Conservation (phyloP, 257 asterid species). For the Leptodermis oblonga region DNA sequence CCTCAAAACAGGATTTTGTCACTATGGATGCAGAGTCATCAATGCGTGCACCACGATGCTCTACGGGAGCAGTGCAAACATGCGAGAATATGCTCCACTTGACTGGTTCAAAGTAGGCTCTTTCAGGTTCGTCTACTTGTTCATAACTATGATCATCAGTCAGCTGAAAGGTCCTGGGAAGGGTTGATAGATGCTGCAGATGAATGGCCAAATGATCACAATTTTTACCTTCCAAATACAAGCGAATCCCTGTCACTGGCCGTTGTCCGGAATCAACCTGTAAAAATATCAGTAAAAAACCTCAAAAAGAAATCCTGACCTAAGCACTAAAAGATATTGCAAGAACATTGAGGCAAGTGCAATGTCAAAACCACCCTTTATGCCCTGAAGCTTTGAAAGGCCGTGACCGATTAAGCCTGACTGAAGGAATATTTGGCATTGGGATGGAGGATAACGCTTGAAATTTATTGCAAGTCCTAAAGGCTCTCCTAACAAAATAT, state of each 20-base stretch:
- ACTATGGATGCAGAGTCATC: slow-evolving; percentile 82
- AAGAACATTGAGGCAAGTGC: not conserved
- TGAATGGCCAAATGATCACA: slow-evolving; percentile 91
- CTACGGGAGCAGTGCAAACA: slow-evolving; percentile 87
- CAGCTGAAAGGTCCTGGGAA: slow-evolving; percentile 59
- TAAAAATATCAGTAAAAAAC: slow-evolving; percentile 12
- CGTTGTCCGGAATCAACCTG: slow-evolving; percentile 79
- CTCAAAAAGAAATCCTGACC: not conserved
- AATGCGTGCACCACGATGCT: slow-evolving; percentile 57
- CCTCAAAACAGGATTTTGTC: slow-evolving; percentile 90
- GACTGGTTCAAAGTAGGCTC: slow-evolving; percentile 78
- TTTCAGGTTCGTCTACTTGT: slow-evolving; percentile 57
- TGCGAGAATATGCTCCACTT: slow-evolving; percentile 98
- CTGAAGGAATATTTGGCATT: not conserved
- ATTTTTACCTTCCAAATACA: slow-evolving; percentile 85
- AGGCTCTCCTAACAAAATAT: not conserved
- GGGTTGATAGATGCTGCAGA: slow-evolving; percentile 76
- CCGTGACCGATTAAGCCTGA: not conserved
- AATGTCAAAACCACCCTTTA: not conserved
- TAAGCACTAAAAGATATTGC: not conserved
- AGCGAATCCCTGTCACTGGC: slow-evolving; percentile 90
- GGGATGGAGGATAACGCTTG: not conserved
- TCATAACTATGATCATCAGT: slow-evolving; percentile 55
- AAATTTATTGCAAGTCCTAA: not conserved
- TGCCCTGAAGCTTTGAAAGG: not conserved